Conservation (phyloP, 495 filamentous ascomycete genomes). For the Neurospora discreta region DNA sequence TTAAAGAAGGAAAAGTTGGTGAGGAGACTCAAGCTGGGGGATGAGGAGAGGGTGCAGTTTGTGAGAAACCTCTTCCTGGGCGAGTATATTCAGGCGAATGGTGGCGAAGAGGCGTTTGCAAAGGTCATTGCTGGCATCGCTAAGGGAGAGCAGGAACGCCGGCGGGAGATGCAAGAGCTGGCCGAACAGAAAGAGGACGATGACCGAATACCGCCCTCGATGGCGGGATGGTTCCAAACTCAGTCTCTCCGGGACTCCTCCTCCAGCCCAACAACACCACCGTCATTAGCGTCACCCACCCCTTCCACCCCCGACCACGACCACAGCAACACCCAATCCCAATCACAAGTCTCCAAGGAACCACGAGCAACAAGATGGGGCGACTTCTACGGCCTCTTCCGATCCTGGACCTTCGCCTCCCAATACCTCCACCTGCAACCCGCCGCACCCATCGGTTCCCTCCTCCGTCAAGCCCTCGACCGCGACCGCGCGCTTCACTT, state of each 20-base stretch:
- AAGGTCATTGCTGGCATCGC: neutral
- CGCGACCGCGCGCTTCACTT: conserved; percentile 1
- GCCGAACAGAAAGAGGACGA: neutral
- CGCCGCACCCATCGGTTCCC: neutral
- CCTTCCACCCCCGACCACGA: neutral
- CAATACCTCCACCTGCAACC: neutral
- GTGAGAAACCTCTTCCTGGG: neutral
- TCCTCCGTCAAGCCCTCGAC: conserved; percentile 1
- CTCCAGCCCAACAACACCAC: neutral
- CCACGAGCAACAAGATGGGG: neutral
- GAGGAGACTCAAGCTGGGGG: neutral
- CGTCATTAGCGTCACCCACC: neutral
- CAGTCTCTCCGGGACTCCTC: neutral
- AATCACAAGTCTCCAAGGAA: neutral
- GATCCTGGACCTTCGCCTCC: neutral
- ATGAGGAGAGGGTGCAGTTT: neutral
- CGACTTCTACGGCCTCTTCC: neutral
- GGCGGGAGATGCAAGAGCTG: neutral
- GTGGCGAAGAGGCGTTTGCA: neutral
- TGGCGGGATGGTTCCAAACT: neutral
- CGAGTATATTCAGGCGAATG: neutral
- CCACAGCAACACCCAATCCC: neutral
- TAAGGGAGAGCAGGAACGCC: neutral
- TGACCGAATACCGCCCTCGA: neutral
- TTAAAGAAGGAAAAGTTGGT: neutral